Percentiles rank a stretch among this genome's conserved stretches.
phyloP scores from a whole-genome alignment of 2,329 filamentous ascomycete species.

The Ophiostoma montium region DNA sequence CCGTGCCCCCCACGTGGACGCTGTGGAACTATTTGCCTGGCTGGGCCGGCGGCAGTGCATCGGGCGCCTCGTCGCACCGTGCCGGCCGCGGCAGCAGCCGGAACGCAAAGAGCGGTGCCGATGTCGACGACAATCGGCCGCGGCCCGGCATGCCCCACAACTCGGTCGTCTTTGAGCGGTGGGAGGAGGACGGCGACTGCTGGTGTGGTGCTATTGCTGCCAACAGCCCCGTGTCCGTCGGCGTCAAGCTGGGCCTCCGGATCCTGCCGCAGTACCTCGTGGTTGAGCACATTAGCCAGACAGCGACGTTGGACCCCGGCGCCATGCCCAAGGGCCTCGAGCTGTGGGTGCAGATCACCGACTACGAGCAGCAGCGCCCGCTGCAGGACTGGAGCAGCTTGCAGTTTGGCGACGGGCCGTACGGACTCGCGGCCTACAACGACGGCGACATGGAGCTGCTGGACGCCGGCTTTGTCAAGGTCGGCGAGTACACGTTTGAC shows the following conservation, averaged over 20 bases:
- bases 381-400: constrained; percentile 27
- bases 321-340: constrained; percentile 56
- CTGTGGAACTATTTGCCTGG: constrained; percentile 8
- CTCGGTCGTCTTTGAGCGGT: constrained; percentile 45
- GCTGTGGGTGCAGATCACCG: constrained; percentile 48
- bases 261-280: constrained; percentile 57
- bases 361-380: constrained; percentile 26
- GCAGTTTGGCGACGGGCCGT: constrained; percentile 24
- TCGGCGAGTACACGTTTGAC: constrained; percentile 42
- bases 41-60: neutral
- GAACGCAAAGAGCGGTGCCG: too few relatives aligned
- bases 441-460: constrained; percentile 16
- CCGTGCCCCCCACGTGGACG: constrained; percentile 8
- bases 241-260: constrained; percentile 31
- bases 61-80: neutral
- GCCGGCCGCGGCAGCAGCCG: neutral
- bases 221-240: neutral
- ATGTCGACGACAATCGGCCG: neutral
- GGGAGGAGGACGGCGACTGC: constrained; percentile 73
- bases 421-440: neutral
- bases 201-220: constrained; percentile 54
- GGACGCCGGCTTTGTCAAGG: constrained; percentile 36
- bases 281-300: constrained; percentile 54
- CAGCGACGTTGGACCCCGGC: constrained; percentile 45
- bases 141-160: constrained; percentile 6